Evolutionary conservation across 2,329 filamentous ascomycete species (phyloP), one percentile per base, ranked within the genome.

Genomic region (Fusarium oxysporum): DNA sequence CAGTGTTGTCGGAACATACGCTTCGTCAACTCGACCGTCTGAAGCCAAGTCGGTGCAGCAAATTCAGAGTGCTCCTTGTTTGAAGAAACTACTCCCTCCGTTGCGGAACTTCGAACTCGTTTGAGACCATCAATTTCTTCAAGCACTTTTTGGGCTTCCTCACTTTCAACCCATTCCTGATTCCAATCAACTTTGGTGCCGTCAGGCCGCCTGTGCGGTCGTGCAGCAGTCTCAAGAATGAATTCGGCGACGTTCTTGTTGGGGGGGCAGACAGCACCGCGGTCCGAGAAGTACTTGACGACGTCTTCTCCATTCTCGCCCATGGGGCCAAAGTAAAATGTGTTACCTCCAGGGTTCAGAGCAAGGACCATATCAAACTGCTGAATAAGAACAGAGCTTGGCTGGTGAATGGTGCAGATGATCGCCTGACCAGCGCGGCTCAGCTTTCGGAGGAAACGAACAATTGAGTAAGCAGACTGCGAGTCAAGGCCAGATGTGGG

Each of bases 1-100:
- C 92, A 95, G 82, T 94, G 91, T 74, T 93, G 89, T 8, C 84
- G 84, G 81, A 94, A 94, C 55, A 92, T 87, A 28, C 93, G 88
- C 79, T 91, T 91, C 7, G 91, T 93, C 25, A 95, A 85, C 77
- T 91, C 86, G 8, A 83, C 83, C 11, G 87, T 92, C 81, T 95
- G 93, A 2, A 87, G 80, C 77, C 82, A 84, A 1, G 90, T 84
- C 0, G 92, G 86, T 0, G 92, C 92, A 1, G 92, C 92, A 74
- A 92, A 95, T 73, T 92, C 91, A 44, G 84, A 82, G 21, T 59
- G 59, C 13, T 68, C 56, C 32, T 62, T 59, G 4, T 32, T 55
- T 4, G 32, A 40, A 40, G 47, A 48, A 28, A 28, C 33, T 32
- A 43, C n/a, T n/a, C 74, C 74, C 58, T 72, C 47, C 16, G 61